Percentiles rank a stretch among this genome's conserved stretches.
phyloP scores from a whole-genome alignment of 176 grass and related monocot genomes.

The Dactylis glomerata region DNA sequence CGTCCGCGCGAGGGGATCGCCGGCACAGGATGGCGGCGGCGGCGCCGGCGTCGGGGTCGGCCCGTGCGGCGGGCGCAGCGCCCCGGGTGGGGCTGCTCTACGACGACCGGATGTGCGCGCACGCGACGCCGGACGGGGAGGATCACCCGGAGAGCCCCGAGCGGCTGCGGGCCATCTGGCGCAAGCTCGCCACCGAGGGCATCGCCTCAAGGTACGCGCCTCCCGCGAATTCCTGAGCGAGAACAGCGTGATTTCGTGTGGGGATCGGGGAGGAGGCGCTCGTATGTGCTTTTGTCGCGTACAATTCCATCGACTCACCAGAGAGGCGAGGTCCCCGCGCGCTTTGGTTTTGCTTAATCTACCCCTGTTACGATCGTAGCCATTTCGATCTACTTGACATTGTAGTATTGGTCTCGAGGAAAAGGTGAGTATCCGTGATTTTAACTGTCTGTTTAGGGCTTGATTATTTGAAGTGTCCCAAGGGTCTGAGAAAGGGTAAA shows the following conservation, averaged over 20 bases:
- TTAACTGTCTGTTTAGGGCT: background rate
- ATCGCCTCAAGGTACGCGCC: conserved; percentile 56
- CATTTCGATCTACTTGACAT: background rate
- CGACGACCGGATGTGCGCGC: conserved; percentile 92
- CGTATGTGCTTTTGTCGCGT: background rate
- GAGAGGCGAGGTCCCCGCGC: background rate
- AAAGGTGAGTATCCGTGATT: background rate
- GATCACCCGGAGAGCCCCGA: conserved; percentile 81
- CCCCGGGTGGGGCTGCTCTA: conserved; percentile 70
- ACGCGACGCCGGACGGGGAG: conserved; percentile 66
- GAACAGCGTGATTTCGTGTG: background rate
- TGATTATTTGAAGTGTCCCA: background rate
- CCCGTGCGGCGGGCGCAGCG: background rate
- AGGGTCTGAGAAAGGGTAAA: background rate
- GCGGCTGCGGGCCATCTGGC: conserved; percentile 71
- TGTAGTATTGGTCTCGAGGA: background rate
- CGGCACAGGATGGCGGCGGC: conserved; percentile 10
- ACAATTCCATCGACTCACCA: background rate
- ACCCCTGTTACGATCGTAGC: background rate
- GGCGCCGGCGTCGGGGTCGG: background rate
- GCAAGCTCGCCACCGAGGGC: conserved; percentile 63
- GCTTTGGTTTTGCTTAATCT: background rate
- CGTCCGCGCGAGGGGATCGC: background rate
- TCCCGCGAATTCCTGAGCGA: background rate
- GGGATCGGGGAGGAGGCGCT: background rate